Percentiles rank a stretch among this genome's conserved stretches.
These are phyloP conservation scores for Venturia pyrina DNA, from an alignment of 2,329 filamentous ascomycete genomes.

Conservation along the genomic window DNA sequence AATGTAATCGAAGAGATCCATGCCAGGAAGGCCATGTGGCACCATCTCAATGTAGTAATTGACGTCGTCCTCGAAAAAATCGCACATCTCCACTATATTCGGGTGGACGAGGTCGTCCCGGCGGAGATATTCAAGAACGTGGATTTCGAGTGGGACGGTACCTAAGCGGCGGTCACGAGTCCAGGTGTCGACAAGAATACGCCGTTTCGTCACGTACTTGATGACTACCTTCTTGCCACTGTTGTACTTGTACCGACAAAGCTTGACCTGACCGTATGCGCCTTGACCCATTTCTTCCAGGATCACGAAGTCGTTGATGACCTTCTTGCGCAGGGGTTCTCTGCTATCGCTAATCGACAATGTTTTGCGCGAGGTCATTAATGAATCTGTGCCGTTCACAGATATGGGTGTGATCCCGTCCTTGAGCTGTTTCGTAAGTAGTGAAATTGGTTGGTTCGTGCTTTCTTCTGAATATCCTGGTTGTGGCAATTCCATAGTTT, in stretches of 20 bases:
- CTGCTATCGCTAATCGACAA: constrained; percentile 4
- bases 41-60: constrained; percentile 99
- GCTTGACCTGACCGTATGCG: constrained; percentile 94
- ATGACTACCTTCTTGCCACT: constrained; percentile 76
- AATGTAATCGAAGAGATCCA: constrained; percentile 99
- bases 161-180: constrained; percentile 85
- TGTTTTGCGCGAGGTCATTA: not conserved
- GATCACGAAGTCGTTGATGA: constrained; percentile 81
- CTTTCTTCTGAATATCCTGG: not conserved
- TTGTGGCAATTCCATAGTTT: constrained; percentile 37
- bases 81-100: constrained; percentile 60
- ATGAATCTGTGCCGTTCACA: not conserved
- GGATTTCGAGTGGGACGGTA: constrained; percentile 92
- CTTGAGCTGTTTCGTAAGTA: constrained; percentile 40
- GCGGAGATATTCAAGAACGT: constrained; percentile 87
- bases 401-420: constrained; percentile 28
- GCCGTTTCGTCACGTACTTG: constrained; percentile 94
- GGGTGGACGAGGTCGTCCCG: constrained; percentile 56
- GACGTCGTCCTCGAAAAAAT: constrained; percentile 64
- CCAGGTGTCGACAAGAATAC: constrained; percentile 97
- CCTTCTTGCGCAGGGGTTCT: constrained; percentile 51
- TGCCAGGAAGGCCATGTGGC: constrained; percentile 87
- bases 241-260: constrained; percentile 74
- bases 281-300: constrained; percentile 98
- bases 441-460: constrained; percentile 23